phyloP scores from a whole-genome alignment of 2,329 filamentous ascomycete genomes.

The Diaporthe helianthi region DNA sequence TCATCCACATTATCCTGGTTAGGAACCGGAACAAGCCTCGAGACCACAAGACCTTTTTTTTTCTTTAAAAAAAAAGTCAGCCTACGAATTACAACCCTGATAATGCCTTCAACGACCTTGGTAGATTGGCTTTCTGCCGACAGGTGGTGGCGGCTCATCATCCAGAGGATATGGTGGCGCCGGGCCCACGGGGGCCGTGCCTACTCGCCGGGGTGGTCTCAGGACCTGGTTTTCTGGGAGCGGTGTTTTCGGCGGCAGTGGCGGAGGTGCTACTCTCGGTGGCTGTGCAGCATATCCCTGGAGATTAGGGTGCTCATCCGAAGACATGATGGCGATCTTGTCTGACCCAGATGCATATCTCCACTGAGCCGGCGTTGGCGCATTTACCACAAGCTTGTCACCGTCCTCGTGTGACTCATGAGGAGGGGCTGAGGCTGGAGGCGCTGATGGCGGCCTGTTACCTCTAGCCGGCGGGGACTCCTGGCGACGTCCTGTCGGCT shows the following conservation, averaged over 20 bases:
- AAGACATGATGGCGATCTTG: conserved; percentile 69
- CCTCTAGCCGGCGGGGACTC: conserved; percentile 36
- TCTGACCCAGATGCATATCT: conserved; percentile 66
- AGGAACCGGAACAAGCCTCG: not conserved
- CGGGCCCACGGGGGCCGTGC: conserved; percentile 33
- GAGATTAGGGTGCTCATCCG: conserved; percentile 63
- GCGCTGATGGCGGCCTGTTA: conserved; percentile 35
- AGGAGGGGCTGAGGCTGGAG: conserved; percentile 36
- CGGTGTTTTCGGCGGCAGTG: conserved; percentile 79
- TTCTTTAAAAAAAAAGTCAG: too few species aligned
- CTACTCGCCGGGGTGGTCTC: conserved; percentile 41
- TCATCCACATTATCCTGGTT: not conserved
- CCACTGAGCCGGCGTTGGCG: conserved; percentile 66
- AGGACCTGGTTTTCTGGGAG: conserved; percentile 59
- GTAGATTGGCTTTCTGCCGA: conserved; percentile 84
- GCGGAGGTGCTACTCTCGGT: conserved; percentile 67
- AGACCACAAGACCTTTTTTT: not conserved
- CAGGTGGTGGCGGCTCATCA: conserved; percentile 80
- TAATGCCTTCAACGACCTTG: conserved; percentile 52
- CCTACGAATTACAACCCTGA: not conserved
- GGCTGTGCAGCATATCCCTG: conserved; percentile 41
- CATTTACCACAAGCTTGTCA: conserved; percentile 62
- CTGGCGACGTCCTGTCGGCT: conserved; percentile 43
- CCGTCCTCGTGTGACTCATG: conserved; percentile 43
- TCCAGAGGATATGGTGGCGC: conserved; percentile 80